These are phyloP conservation scores for Candida nanaspora DNA, from an alignment of 805 yeast genomes.

Conservation along the genomic window DNA sequence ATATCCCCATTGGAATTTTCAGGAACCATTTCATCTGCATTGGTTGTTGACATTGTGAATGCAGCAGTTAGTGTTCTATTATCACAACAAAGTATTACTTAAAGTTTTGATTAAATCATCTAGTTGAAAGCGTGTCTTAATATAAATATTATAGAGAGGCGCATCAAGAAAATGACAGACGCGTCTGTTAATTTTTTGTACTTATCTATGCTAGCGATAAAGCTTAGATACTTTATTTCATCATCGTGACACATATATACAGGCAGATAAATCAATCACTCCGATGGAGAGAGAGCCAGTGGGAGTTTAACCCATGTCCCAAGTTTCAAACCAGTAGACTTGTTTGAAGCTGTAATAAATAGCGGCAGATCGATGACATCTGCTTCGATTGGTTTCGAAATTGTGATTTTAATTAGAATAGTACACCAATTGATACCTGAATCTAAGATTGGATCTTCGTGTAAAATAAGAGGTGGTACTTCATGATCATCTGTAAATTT, in stretches of 20 bases:
- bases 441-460: constrained; percentile 11
- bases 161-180: no score
- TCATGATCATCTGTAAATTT: constrained; percentile 1
- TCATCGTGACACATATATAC: no score
- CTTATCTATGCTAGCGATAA: no score
- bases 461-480: constrained; percentile 7
- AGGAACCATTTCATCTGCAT: neutral
- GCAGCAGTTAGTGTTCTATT: neutral
- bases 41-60: neutral
- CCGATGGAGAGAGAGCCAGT: no score
- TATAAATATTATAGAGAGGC: no score
- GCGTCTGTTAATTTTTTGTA: no score
- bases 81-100: neutral
- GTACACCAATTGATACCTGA: constrained; percentile 22
- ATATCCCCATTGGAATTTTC: neutral
- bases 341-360: constrained; percentile 13
- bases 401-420: constrained; percentile 15
- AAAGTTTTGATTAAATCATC: neutral
- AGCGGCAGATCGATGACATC: constrained; percentile 11
- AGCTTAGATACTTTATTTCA: no score
- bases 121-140: no score
- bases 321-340: neutral
- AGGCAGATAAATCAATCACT: no score
- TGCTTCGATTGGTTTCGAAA: neutral
- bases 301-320: neutral